phyloP scores from a whole-genome alignment of 179 eudicot species.

The Beta corolliflora region DNA sequence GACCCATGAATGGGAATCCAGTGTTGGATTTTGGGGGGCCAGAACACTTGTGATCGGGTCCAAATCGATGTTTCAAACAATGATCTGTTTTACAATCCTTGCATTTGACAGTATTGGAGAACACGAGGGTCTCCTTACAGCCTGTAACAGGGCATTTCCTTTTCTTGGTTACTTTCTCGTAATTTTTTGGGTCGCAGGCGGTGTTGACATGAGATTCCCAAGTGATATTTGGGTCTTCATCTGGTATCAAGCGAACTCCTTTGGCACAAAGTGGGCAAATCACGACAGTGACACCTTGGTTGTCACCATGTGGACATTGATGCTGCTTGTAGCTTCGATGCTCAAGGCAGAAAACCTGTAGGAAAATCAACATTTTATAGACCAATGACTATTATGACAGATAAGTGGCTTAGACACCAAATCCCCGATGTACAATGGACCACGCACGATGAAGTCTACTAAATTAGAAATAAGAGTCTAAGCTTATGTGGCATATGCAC shows the following conservation, averaged over 20 bases:
- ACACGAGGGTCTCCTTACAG: conserved; percentile 82
- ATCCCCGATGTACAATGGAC: neutral
- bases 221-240: conserved; percentile 84
- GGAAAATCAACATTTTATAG: neutral
- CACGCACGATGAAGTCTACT: neutral
- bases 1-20: conserved; percentile 51
- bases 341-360: conserved; percentile 84
- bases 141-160: conserved; percentile 76
- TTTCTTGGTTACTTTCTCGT: conserved; percentile 76
- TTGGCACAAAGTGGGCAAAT: conserved; percentile 97
- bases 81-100: conserved; percentile 77
- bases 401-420: neutral
- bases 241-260: conserved; percentile 87
- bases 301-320: conserved; percentile 71
- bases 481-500: neutral
- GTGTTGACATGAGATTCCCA: conserved; percentile 95
- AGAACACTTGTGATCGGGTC: conserved; percentile 85
- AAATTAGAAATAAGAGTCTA: neutral
- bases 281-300: conserved; percentile 84
- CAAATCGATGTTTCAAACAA: conserved; percentile 93
- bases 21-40: conserved; percentile 75
- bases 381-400: neutral
- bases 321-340: conserved; percentile 83
- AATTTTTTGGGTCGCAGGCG: conserved; percentile 90
- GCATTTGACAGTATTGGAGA: conserved; percentile 88